Evolutionary conservation across 768 basidiomycete species (phyloP).

Genomic region (Sarcodon aspratus): DNA sequence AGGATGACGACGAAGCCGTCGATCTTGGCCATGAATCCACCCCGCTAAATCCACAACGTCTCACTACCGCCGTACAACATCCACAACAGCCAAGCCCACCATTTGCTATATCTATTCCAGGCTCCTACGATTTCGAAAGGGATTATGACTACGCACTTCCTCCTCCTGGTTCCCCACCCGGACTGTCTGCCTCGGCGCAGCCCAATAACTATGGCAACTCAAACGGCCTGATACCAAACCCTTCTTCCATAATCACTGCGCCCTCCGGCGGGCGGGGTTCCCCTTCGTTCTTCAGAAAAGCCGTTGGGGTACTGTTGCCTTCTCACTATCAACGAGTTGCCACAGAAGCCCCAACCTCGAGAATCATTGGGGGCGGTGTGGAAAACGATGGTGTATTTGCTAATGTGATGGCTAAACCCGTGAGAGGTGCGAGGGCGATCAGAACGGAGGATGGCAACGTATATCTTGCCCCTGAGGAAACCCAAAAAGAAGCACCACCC

Average conservation of each 20-base stretch:
- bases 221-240: constrained; percentile 41
- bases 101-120: constrained; percentile 17
- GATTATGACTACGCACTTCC: constrained; percentile 58
- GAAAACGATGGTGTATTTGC: constrained; percentile 94
- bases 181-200: constrained; percentile 39
- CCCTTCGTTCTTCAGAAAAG: constrained; percentile 46
- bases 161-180: constrained; percentile 72
- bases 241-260: constrained; percentile 33
- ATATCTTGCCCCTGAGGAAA: constrained; percentile 66
- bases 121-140: constrained; percentile 71
- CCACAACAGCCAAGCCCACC: constrained; percentile 10
- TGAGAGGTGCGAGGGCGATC: constrained; percentile 26
- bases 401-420: constrained; percentile 87
- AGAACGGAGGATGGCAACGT: constrained; percentile 41
- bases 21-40: constrained; percentile 23
- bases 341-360: constrained; percentile 19
- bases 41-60: constrained; percentile 22
- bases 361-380: constrained; percentile 46
- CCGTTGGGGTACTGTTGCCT: constrained; percentile 51
- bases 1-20: constrained; percentile 46
- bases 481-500: constrained; percentile 76
- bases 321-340: constrained; percentile 50
- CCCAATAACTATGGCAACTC: constrained; percentile 67
- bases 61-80: constrained; percentile 10
- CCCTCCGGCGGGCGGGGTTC: background rate